Percentiles rank a stretch among this genome's conserved stretches.
Evolutionary conservation across 495 filamentous ascomycete genomes (phyloP).

Genomic region (Hypoxylon fragiforme): DNA sequence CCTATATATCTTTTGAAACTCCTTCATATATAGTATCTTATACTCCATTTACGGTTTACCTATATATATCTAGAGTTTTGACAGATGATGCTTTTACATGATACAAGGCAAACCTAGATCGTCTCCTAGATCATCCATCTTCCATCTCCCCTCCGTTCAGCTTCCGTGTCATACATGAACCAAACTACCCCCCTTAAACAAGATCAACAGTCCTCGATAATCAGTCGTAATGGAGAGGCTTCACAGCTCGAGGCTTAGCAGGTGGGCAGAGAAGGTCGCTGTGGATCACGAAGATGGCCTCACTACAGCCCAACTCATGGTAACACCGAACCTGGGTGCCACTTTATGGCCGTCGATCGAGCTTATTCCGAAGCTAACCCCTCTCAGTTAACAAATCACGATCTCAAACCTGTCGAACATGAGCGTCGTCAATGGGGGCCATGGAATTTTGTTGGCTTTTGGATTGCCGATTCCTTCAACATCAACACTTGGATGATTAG

Average conservation of each 20-base stretch:
- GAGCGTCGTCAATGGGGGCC: conserved; percentile 83
- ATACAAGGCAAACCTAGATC: conserved; percentile 12
- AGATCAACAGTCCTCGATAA: conserved; percentile 25
- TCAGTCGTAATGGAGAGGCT: conserved; percentile 33
- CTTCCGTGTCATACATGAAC: conserved; percentile 12
- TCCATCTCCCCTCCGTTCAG: conserved; percentile 7
- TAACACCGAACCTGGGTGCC: conserved; percentile 32
- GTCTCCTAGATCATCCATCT: conserved; percentile 4
- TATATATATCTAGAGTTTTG: conserved; percentile 29
- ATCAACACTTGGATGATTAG: conserved; percentile 99
- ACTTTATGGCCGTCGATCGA: conserved; percentile 6
- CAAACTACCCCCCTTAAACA: background rate
- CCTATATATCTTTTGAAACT: background rate
- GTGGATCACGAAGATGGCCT: conserved; percentile 78
- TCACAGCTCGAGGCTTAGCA: conserved; percentile 28
- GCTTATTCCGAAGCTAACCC: conserved; percentile 13
- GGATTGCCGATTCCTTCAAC: conserved; percentile 94
- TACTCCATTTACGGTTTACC: conserved; percentile 9
- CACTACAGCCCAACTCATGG: conserved; percentile 80
- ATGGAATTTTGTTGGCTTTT: conserved; percentile 89
- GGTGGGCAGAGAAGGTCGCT: conserved; percentile 60
- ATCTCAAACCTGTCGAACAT: conserved; percentile 88
- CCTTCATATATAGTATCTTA: background rate
- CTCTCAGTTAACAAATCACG: conserved; percentile 74
- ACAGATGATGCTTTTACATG: conserved; percentile 5